Percentiles rank a stretch among this genome's conserved stretches.
Evolutionary conservation across 768 basidiomycete species (phyloP).

Genomic region (Lactarius hatsudake): DNA sequence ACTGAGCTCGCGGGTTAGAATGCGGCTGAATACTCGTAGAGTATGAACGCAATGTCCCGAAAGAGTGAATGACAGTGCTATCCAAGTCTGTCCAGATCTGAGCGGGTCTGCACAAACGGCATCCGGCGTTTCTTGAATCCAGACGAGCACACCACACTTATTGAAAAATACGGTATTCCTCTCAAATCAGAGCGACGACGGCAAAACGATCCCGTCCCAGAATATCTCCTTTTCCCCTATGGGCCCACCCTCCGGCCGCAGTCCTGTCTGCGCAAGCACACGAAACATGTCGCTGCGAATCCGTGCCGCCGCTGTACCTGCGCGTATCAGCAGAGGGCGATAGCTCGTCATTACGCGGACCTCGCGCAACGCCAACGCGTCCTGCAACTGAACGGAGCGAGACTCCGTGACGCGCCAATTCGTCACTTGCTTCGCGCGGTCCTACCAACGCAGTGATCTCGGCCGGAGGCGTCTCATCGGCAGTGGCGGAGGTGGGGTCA

Average conservation of each 20-base stretch:
- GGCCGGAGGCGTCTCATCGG: neutral
- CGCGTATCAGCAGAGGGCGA: neutral
- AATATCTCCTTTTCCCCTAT: neutral
- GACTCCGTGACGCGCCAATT: neutral
- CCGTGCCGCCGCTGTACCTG: neutral
- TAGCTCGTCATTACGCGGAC: conserved; percentile 10
- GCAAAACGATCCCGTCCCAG: conserved; percentile 4
- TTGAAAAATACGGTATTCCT: too few species aligned
- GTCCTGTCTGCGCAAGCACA: neutral
- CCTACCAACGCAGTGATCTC: neutral
- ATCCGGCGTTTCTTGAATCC: too few species aligned
- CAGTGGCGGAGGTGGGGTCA: neutral
- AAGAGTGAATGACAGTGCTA: neutral
- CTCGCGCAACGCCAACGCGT: conserved; percentile 2
- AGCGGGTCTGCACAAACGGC: too few species aligned
- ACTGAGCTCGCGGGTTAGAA: too few species aligned
- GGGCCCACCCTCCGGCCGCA: neutral
- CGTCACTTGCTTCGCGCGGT: neutral
- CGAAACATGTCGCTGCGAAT: neutral
- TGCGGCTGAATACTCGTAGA: too few species aligned
- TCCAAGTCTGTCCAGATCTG: neutral
- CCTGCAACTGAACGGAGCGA: neutral
- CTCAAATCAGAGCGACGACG: neutral
- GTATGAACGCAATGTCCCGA: too few species aligned
- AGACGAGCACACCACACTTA: too few species aligned